A percentile compares a stretch with the other conserved stretches of the same genome.
These are phyloP conservation scores for Xanthoconium purpureum DNA, from an alignment of 768 basidiomycete genomes.

Conservation along the genomic window DNA sequence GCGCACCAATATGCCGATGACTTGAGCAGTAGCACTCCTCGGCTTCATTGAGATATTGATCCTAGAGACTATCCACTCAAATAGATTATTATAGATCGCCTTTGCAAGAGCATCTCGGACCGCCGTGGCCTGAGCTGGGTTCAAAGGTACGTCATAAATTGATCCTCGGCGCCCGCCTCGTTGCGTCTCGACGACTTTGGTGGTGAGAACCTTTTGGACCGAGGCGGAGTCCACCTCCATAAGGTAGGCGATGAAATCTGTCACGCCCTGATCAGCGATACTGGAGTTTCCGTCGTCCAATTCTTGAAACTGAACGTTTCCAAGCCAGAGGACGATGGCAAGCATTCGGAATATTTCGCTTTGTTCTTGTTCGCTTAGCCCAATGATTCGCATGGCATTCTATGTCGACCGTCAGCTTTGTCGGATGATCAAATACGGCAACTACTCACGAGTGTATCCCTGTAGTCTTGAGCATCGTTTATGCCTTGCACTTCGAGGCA, in stretches of 20 bases:
- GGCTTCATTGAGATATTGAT: conserved; percentile 97
- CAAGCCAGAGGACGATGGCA: conserved; percentile 90
- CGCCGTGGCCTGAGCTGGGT: conserved; percentile 84
- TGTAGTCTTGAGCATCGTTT: conserved; percentile 83
- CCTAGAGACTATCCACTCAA: conserved; percentile 98
- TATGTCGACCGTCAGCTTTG: conserved; percentile 27
- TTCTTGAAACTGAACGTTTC: conserved; percentile 89
- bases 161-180: conserved; percentile 91
- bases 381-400: conserved; percentile 94
- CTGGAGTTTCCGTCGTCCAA: conserved; percentile 85
- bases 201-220: conserved; percentile 85
- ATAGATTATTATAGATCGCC: conserved; percentile 96
- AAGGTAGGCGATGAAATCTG: conserved; percentile 92
- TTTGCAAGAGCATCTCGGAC: conserved; percentile 92
- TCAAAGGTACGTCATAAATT: conserved; percentile 94
- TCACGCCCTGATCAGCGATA: conserved; percentile 80
- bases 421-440: not conserved
- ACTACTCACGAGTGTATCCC: conserved; percentile 76
- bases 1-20: conserved; percentile 89
- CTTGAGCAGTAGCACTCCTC: conserved; percentile 62
- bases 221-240: conserved; percentile 80
- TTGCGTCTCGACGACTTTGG: conserved; percentile 87
- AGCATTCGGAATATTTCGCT: conserved; percentile 91
- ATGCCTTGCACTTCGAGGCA: conserved; percentile 91
- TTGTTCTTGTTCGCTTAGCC: conserved; percentile 82